Conservation (phyloP, 2,329 filamentous ascomycete genomes). For the Claviceps sp. region DNA sequence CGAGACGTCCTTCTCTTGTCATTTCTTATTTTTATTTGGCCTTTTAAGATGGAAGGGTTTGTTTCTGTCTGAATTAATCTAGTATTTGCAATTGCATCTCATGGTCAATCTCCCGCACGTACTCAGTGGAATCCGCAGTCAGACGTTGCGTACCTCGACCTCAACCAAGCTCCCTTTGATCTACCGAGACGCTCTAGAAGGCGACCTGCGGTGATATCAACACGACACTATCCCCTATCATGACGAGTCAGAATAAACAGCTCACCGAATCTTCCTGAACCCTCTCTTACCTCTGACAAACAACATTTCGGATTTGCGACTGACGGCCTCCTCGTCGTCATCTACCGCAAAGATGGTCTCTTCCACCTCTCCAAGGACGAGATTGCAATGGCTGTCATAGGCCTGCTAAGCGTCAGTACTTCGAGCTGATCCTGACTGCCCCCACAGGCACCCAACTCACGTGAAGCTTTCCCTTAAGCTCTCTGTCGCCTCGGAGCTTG, state of each 20-base stretch:
- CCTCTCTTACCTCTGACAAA: conserved; percentile 72
- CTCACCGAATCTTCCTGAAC: conserved; percentile 17
- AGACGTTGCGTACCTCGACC: not conserved
- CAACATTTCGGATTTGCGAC: conserved; percentile 96
- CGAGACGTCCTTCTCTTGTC: not conserved
- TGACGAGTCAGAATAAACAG: not conserved
- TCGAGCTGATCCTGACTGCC: not conserved
- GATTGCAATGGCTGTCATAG: conserved; percentile 96
- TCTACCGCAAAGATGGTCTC: conserved; percentile 94
- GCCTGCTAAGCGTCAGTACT: conserved; percentile 42
- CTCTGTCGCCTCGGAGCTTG: conserved; percentile 88
- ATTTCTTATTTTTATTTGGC: not conserved
- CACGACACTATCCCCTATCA: conserved; percentile 56
- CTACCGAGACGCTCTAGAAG: conserved; percentile 16
- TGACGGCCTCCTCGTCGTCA: conserved; percentile 85
- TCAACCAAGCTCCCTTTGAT: not conserved
- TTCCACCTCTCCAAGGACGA: conserved; percentile 90
- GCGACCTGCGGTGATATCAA: conserved; percentile 52
- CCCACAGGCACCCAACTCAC: conserved; percentile 30
- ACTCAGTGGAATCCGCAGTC: not conserved
- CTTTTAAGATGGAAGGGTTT: not conserved
- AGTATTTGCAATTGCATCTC: not conserved
- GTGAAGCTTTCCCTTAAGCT: conserved; percentile 89
- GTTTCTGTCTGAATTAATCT: not conserved
- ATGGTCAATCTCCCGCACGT: not conserved